Percentiles rank a stretch among this genome's conserved stretches.
Evolutionary conservation across 352 stramenopile species (phyloP).

Genomic region (Phytophthora citrophthora): DNA sequence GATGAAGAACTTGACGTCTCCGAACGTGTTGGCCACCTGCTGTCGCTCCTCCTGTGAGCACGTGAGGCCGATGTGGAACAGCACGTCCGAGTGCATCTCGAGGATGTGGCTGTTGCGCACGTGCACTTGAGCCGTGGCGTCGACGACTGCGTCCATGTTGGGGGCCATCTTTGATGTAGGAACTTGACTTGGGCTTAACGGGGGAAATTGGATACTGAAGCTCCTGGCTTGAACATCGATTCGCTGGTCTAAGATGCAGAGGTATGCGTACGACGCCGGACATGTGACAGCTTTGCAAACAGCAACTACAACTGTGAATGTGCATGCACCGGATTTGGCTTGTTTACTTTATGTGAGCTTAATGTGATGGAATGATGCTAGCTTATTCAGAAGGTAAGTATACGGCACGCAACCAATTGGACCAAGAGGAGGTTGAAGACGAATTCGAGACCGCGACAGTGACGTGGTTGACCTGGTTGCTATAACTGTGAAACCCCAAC

Average conservation of each 20-base stretch:
- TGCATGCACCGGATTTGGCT: slow-evolving; percentile 22
- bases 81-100: slow-evolving; percentile 67
- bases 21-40: slow-evolving; percentile 57
- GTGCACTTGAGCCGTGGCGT: slow-evolving; percentile 34
- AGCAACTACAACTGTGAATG: slow-evolving; percentile 22
- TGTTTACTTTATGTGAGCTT: slow-evolving; percentile 1
- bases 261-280: slow-evolving; percentile 1
- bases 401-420: slow-evolving; percentile 1
- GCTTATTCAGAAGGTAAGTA: slow-evolving; percentile 24
- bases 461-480: background rate
- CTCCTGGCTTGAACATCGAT: background rate
- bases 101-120: slow-evolving; percentile 71
- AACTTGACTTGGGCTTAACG: slow-evolving; percentile 14
- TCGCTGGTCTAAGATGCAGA: slow-evolving; percentile 16
- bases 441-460: slow-evolving; percentile 15
- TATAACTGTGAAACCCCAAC: background rate
- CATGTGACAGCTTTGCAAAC: slow-evolving; percentile 14
- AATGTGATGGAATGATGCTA: slow-evolving; percentile 13
- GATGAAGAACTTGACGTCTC: slow-evolving; percentile 83
- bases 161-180: slow-evolving; percentile 31
- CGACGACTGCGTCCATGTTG: slow-evolving; percentile 27
- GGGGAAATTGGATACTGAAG: slow-evolving; percentile 31
- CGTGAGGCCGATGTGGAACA: slow-evolving; percentile 81
- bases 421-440: slow-evolving; percentile 8
- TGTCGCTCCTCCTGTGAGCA: slow-evolving; percentile 56